These are phyloP conservation scores for Jimgerdemannia lactiflua DNA, from an alignment of 192 early-diverging fungal genomes.

Conservation along the genomic window DNA sequence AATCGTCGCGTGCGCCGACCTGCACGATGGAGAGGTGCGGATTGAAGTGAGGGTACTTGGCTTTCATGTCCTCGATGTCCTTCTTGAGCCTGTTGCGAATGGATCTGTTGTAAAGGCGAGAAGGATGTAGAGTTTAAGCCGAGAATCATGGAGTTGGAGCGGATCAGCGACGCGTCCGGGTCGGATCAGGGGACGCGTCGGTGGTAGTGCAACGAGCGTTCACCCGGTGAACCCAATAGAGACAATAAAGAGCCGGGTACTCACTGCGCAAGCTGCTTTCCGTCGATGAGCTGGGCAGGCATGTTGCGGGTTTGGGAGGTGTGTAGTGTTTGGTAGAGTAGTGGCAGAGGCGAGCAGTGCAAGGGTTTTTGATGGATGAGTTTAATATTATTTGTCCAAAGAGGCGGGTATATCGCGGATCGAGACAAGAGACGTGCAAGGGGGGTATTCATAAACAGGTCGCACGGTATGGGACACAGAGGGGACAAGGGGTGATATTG, in stretches of 20 bases:
- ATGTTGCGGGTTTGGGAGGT: constrained; percentile 6
- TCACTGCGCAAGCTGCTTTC: constrained; percentile 78
- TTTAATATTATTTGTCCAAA: background rate
- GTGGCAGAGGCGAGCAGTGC: background rate
- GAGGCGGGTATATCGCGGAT: background rate
- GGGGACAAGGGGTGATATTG: no score
- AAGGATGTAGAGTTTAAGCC: no score
- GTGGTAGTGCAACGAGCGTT: background rate
- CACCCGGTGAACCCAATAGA: background rate
- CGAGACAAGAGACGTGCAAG: background rate
- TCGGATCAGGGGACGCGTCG: background rate
- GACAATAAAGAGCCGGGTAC: background rate
- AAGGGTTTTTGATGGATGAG: background rate
- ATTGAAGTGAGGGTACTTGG: constrained; percentile 61
- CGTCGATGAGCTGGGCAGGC: constrained; percentile 67
- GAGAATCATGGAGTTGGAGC: no score
- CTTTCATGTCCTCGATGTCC: constrained; percentile 64
- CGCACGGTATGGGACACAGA: background rate
- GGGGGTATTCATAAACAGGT: background rate
- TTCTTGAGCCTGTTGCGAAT: constrained; percentile 68
- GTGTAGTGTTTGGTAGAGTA: background rate
- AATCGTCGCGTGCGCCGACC: constrained; percentile 93
- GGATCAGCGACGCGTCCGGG: no score
- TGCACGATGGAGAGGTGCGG: constrained; percentile 90
- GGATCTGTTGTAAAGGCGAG: constrained; percentile 36